Conservation (phyloP, 2,329 filamentous ascomycete species). For the Pseudocercospora pini-densiflorae region DNA sequence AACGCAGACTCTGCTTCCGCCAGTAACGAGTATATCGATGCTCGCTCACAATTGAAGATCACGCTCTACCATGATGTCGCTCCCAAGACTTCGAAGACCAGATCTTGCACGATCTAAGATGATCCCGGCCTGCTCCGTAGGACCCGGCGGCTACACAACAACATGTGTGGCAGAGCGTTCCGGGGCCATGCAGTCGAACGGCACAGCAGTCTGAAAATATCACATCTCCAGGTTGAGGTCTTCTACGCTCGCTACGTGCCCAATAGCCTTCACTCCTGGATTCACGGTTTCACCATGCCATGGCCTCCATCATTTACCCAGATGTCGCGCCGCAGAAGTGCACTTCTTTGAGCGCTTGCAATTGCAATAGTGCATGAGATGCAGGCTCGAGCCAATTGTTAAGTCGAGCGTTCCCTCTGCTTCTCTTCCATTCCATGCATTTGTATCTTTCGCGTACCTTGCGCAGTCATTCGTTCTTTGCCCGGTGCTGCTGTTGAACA, state of each 20-base stretch:
- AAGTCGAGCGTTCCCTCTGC: not conserved
- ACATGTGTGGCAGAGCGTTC: not conserved
- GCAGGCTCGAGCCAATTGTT: not conserved
- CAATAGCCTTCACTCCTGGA: not conserved
- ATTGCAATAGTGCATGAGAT: not conserved
- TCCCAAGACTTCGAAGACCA: not conserved
- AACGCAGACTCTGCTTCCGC: not conserved
- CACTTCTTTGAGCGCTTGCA: not conserved
- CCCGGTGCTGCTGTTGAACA: not conserved
- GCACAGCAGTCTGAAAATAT: slow-evolving; percentile 1
- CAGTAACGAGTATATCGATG: too few species aligned
- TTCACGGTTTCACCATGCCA: not conserved
- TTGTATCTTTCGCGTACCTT: not conserved
- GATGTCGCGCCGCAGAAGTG: not conserved
- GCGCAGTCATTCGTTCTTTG: not conserved
- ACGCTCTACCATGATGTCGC: not conserved
- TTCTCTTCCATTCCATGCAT: not conserved
- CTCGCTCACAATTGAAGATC: too few species aligned
- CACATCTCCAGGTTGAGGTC: not conserved
- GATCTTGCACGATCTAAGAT: not conserved
- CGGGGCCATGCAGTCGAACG: not conserved
- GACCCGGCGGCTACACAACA: slow-evolving; percentile 2
- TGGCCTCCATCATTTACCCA: not conserved
- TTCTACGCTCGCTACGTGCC: not conserved
- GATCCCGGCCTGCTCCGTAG: not conserved